Evolutionary conservation across 2,329 filamentous ascomycete genomes (phyloP), one percentile per base, ranked within the genome.

Genomic region (Alternaria arborescens): DNA sequence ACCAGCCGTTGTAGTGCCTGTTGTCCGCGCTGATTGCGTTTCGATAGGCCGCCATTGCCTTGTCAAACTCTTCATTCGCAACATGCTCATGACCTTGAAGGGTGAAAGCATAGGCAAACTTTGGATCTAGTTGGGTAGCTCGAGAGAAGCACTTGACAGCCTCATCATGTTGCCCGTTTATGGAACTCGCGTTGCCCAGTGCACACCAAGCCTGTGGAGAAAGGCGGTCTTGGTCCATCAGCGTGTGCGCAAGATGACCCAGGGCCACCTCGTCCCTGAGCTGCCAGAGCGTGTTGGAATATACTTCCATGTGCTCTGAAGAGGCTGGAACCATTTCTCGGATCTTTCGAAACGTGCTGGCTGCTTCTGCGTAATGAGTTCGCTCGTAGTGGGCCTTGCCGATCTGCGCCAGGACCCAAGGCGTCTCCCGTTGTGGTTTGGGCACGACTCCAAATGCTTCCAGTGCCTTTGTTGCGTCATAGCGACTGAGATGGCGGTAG

Each of bases 201-300:
- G 93, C 92, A 74, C 94, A 97, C 96, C 95, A 99, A 4, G 95
- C 93, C 78, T 99, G 91, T 2, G 95, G 94, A 0, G 94, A 94
- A 66, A 95, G 85, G 81, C 94, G 95, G 61, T 93, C 91, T 16
- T 91, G 84, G 66, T 97, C 94, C 52, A 97, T 87, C 41, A 98
- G 84, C 71, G 96, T 92, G 73, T 98, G 94, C 0, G 94, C 93
- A 28, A 99, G 84, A 79, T 95, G 97, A 0, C 94, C 94, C 22
- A 99, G 84, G 62, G 97, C 92, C 0, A 93, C 91, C 74, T 97
- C 94, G 65, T 91, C 90, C 79, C 97, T 97, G 64, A 97, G 82
- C 78, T 97, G 94, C 95, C 96, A 99, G n/a, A 99, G 85, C n/a
- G 97, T 90, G 0, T 95, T 99, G 14, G 94, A 98, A 80, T 97